Base-by-base conservation (phyloP, 208 protist genomes). In the Histomonas meleagridis region DNA sequence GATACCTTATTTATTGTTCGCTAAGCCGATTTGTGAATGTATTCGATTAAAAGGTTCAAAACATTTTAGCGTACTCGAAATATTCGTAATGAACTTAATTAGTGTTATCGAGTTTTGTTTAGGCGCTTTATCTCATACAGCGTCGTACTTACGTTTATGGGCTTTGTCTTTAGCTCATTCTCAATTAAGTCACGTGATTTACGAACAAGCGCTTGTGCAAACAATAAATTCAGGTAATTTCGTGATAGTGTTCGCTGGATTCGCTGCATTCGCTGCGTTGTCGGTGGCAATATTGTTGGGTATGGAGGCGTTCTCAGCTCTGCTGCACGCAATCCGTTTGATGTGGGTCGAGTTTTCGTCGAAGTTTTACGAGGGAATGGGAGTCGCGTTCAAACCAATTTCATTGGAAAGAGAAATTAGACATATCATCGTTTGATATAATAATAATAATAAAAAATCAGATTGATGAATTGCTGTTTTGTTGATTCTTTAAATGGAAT, bases 71-170 rank as follows among this genome's bases (percentile, higher is more conserved):
- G 95, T 99, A 81, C 94, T 95, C 90, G 98, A 99, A 92, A 92
- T 98, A 7, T 93, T 98, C 51, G 96, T 99, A 92, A 95, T 99
- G 92, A 96, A 99, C 94, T 93, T 91, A 1, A 99, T 99, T 94
- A 98, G 99, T 95, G 99, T 98, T 55, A 99, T 99, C 92, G 98
- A 99, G 94, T 99, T 98, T 93, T 95, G 98, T 55, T 95, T 99
- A 0, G 97, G 98, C 35, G 96, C 95, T 92, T 97, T 99, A 76
- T 99, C 98, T 14, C 99, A 99, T 95, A 99, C 98, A 38, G 98
- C 98, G 4, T 99, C 98, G 21, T 99, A 99, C 94, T 95, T 99
- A 5, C 97, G 98, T 95, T 96, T 99, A 38, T 99, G 98, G 98
- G 98, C 98, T 43, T 96, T 99, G 12, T 99, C 97, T 4, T 95